Evolutionary conservation across 352 stramenopile species (phyloP), one percentile per base, ranked within the genome.

Genomic region (Peronospora tabacina): DNA sequence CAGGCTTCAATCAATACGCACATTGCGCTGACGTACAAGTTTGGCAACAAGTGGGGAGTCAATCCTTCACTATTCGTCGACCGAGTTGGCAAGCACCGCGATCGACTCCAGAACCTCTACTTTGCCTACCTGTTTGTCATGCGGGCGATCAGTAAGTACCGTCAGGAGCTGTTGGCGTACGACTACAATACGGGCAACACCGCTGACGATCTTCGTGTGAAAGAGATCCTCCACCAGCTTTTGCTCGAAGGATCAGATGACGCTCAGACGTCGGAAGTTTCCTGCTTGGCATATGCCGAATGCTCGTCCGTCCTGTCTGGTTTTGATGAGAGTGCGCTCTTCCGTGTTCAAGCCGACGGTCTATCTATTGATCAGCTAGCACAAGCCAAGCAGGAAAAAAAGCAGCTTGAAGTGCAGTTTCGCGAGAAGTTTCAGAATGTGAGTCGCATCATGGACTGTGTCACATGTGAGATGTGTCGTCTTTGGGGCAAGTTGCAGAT

Each of bases 381-480:
- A 11, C 71, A 81, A 35, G 66, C 80, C 3, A 70, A 84, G 44
- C 61, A 73, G 48, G 63, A 85, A 42, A 86, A 88, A 60, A 58
- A 70, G 28, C 49, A 68, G 38, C 58, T 89, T 0, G 78, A 86
- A 61, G 48, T 66, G 19, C 78, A 91, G 49, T 92, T 94, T 55
- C 75, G 68, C 20, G 67, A 71, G 39, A 97, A 97, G 49, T 99
- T 99, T 70, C 89, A 98, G 52, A 99, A 99, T 69, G 91, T 99
- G 48, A 96, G 75, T 16, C 85, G 82, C 44, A 98, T 99, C 64
- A 95, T 99, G 72, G 95, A 99, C 72, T 99, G 96, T 66, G 96
- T 99, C 28, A 96, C 95, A 42, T 99, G 96, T 68, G 95, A 99
- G 54, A 98, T 98, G 65, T 99, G 96, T 69, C 95, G 96, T 8